Conservation (phyloP, 2,329 filamentous ascomycete genomes). For the Aspergillus novoparasiticus region DNA sequence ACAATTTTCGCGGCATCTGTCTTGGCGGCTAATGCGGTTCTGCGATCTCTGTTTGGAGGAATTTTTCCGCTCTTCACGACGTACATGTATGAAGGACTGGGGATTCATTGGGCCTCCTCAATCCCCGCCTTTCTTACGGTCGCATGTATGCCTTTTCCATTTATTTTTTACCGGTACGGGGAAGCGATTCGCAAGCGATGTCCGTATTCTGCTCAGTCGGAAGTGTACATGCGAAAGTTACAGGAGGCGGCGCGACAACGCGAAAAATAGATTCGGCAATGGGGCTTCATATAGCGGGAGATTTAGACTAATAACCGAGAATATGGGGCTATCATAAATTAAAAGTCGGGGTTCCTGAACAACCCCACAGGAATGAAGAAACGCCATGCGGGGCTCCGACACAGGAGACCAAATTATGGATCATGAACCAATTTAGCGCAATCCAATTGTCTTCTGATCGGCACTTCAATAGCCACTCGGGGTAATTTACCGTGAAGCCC, state of each 20-base stretch:
- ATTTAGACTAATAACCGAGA: background rate
- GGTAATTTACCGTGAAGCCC: background rate
- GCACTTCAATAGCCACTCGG: background rate
- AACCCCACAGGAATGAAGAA: conserved; percentile 6
- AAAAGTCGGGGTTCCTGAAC: background rate
- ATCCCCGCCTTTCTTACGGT: conserved; percentile 26
- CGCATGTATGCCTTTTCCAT: conserved; percentile 35
- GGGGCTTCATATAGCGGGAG: background rate
- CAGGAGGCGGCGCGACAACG: background rate
- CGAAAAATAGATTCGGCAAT: background rate
- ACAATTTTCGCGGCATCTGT: conserved; percentile 18
- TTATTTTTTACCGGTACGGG: conserved; percentile 26
- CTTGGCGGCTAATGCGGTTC: conserved; percentile 15
- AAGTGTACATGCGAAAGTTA: conserved; percentile 11
- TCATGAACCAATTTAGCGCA: background rate
- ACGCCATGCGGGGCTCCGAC: background rate
- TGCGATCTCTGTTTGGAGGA: conserved; percentile 41
- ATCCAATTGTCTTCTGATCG: background rate
- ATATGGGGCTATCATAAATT: background rate
- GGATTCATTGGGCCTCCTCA: conserved; percentile 47
- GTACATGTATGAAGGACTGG: conserved; percentile 39
- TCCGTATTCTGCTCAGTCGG: conserved; percentile 14
- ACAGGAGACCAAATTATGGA: background rate
- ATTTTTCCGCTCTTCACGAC: conserved; percentile 45
- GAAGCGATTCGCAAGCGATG: conserved; percentile 13